phyloP scores from a whole-genome alignment of 768 basidiomycete genomes.

The Podaxis sp. region DNA sequence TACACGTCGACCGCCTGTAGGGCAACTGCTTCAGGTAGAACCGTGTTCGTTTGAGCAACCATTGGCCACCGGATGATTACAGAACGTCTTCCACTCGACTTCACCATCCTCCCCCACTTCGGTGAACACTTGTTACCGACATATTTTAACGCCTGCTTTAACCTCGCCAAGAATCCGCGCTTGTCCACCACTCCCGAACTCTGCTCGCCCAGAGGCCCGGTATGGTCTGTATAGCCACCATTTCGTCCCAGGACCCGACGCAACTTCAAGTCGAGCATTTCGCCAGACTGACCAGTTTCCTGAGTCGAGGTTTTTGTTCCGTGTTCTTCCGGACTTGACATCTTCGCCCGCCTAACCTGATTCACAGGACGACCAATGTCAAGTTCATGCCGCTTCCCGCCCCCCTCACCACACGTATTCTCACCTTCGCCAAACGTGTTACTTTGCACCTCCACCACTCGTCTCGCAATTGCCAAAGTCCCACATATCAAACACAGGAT shows the following conservation, averaged over 20 bases:
- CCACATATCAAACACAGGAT: conserved; percentile 51
- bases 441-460: conserved; percentile 55
- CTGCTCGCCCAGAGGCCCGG: conserved; percentile 20
- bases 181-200: conserved; percentile 65
- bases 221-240: conserved; percentile 20
- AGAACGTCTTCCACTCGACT: not conserved
- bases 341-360: not conserved
- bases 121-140: conserved; percentile 59
- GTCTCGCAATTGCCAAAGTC: conserved; percentile 50
- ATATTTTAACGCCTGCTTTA: conserved; percentile 59
- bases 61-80: conserved; percentile 45
- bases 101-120: conserved; percentile 21
- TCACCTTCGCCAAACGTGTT: conserved; percentile 59
- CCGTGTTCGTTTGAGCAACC: conserved; percentile 19
- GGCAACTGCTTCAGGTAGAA: not conserved
- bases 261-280: conserved; percentile 40
- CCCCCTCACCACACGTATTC: conserved; percentile 56
- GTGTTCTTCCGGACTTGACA: not conserved
- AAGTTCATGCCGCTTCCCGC: conserved; percentile 67
- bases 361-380: conserved; percentile 14
- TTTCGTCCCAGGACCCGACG: conserved; percentile 45
- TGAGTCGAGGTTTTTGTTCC: not conserved
- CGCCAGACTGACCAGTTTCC: not conserved
- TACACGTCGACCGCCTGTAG: conserved; percentile 24
- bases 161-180: conserved; percentile 59